Base-by-base conservation (phyloP, 768 basidiomycete genomes). In the Termitomyces sp. region DNA sequence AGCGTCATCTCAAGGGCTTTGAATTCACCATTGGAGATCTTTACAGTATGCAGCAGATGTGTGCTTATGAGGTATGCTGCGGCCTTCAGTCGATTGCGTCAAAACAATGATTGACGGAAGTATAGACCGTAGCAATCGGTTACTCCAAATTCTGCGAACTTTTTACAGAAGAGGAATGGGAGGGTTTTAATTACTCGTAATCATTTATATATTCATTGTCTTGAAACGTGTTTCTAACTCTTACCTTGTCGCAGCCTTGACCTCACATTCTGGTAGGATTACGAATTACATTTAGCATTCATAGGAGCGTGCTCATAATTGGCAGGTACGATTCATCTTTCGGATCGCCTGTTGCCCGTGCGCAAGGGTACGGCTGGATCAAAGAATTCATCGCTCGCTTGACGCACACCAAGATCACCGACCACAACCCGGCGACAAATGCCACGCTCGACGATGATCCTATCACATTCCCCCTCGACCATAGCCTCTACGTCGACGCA, bases 81-180 rank as follows among this genome's bases (percentile, higher is more conserved):
- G 6, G 44, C 7, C 24, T 45, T 16, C 14, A 26, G 6, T 45
- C 14, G 8, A 24, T 16, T 45, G 44, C 6, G 7, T 20, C n/a
- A 16, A 6, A 13, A 26, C 24, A 26, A 16, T 1, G 4, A 6
- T 16, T 45, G 3, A 45, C 7, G 5, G 14, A 16, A 45, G 7
- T 45, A 14, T 45, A 45, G 89, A 94, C 94, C 16, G 94, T 96
- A 46, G 90, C 92, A 0, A 78, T 95, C 11, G 94, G 92, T 11
- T 95, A 92, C 67, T 94, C 92, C 16, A 87, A 85, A 61, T 97
- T 95, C 73, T 97, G 94, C 61, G 85, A 86, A 56, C 75, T 96
- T 5, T 97, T 97, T 71, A 93, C 92, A 0, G 81, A 88, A 65
- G 85, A 91, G 47, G 94, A 96, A 71, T 97, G 94, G 94, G 87